A percentile compares a stretch with the other conserved stretches of the same genome.
These are phyloP conservation scores for Paramecium sonneborni DNA, from an alignment of 73 alveolate species.

Conservation along the genomic window DNA sequence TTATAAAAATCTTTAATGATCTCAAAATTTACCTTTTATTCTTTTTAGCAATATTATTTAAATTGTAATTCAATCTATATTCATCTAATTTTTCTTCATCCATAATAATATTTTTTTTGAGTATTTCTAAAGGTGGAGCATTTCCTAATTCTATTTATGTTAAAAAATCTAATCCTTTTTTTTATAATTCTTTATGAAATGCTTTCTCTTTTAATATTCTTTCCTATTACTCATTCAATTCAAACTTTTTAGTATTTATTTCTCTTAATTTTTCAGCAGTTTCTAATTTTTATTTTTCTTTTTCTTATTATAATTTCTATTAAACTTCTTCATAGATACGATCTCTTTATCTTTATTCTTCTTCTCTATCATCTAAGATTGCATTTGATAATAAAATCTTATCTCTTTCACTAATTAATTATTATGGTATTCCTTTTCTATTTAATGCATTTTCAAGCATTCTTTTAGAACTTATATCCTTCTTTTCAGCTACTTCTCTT, in stretches of 20 bases:
- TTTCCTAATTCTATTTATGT: slow-evolving; percentile 79
- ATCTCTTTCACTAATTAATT: slow-evolving; percentile 69
- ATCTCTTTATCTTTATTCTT: slow-evolving; percentile 65
- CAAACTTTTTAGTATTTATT: slow-evolving; percentile 67
- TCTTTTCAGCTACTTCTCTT: slow-evolving; percentile 64
- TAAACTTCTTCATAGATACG: slow-evolving; percentile 74
- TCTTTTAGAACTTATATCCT: slow-evolving; percentile 64
- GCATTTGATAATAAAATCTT: slow-evolving; percentile 71
- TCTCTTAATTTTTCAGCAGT: slow-evolving; percentile 71
- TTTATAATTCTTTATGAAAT: slow-evolving; percentile 71
- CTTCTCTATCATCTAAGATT: slow-evolving; percentile 66
- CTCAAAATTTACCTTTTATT: slow-evolving; percentile 13
- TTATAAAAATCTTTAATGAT: slow-evolving; percentile 13
- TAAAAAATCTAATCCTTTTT: slow-evolving; percentile 76
- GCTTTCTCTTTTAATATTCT: slow-evolving; percentile 70
- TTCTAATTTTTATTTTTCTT: slow-evolving; percentile 66
- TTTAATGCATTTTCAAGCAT: slow-evolving; percentile 72
- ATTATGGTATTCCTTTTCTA: slow-evolving; percentile 68
- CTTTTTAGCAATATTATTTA: slow-evolving; percentile 4
- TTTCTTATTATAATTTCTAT: slow-evolving; percentile 69
- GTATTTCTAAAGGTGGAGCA: slow-evolving; percentile 83
- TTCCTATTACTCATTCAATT: slow-evolving; percentile 70
- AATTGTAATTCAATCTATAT: slow-evolving; percentile 1
- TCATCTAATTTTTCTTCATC: slow-evolving; percentile 59
- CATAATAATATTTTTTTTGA: slow-evolving; percentile 60